These are phyloP conservation scores for Rhodotorula taiwanensis DNA, from an alignment of 768 basidiomycete genomes.

Conservation along the genomic window DNA sequence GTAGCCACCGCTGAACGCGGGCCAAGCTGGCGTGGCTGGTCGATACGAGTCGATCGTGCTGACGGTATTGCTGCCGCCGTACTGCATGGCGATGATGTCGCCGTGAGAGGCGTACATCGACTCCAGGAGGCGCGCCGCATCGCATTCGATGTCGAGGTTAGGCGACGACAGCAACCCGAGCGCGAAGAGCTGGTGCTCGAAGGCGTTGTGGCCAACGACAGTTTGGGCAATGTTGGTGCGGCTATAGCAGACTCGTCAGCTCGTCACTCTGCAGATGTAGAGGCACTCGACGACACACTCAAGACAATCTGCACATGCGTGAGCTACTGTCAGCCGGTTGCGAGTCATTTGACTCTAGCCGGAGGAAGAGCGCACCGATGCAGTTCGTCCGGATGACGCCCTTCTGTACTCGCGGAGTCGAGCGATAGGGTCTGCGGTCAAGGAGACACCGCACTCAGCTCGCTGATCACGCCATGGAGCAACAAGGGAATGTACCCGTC, in stretches of 20 bases:
- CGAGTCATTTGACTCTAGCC: accelerated
- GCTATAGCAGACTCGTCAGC: slow-evolving; percentile 7
- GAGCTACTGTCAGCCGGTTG: not conserved
- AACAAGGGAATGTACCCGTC: not conserved
- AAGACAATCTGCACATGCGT: slow-evolving; percentile 62
- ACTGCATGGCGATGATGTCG: slow-evolving; percentile 75
- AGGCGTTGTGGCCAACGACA: slow-evolving; percentile 86
- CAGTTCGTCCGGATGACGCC: slow-evolving; percentile 92
- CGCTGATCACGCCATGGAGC: too few species aligned
- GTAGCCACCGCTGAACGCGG: slow-evolving; percentile 83
- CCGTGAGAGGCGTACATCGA: slow-evolving; percentile 95
- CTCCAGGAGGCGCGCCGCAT: slow-evolving; percentile 91
- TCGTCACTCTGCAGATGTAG: not conserved
- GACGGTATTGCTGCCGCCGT: slow-evolving; percentile 91
- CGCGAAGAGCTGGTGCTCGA: slow-evolving; percentile 92
- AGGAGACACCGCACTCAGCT: too few species aligned
- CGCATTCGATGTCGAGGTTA: slow-evolving; percentile 80
- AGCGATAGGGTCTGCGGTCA: not conserved
- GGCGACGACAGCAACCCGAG: slow-evolving; percentile 81
- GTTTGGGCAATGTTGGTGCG: slow-evolving; percentile 96
- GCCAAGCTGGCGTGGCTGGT: slow-evolving; percentile 44
- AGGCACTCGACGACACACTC: slow-evolving; percentile 22
- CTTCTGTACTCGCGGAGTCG: slow-evolving; percentile 64
- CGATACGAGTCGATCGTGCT: slow-evolving; percentile 94
- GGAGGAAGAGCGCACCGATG: slow-evolving; percentile 49